phyloP scores from a whole-genome alignment of 768 basidiomycete genomes.

The Boletellus ananas region DNA sequence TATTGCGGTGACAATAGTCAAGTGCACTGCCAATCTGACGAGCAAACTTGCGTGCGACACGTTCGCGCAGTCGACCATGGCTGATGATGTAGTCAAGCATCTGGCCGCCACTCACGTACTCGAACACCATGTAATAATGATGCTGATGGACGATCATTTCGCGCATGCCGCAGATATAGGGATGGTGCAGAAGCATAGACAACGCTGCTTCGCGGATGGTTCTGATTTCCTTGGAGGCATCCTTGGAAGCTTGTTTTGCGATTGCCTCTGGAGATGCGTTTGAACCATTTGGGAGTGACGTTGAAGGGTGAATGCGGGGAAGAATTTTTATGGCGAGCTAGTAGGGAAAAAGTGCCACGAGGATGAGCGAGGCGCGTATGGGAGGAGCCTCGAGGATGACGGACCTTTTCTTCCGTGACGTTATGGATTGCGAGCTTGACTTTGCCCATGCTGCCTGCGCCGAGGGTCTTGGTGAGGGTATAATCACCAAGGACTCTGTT shows the following conservation, averaged over 20 bases:
- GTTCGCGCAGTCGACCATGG: conserved; percentile 91
- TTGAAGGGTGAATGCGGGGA: conserved; percentile 71
- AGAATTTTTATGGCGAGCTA: conserved; percentile 99
- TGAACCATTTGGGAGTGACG: conserved; percentile 46
- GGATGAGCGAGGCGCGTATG: conserved; percentile 8
- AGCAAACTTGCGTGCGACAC: conserved; percentile 96
- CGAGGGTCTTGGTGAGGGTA: conserved; percentile 93
- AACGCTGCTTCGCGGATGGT: conserved; percentile 95
- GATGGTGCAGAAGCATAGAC: conserved; percentile 94
- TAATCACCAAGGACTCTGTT: conserved; percentile 85
- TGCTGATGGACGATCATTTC: conserved; percentile 97
- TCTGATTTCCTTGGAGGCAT: conserved; percentile 93
- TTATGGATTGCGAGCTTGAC: conserved; percentile 94
- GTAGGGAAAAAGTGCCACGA: background rate
- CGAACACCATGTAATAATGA: conserved; percentile 99
- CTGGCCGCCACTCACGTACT: conserved; percentile 98
- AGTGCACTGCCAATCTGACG: conserved; percentile 95
- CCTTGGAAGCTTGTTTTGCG: conserved; percentile 80
- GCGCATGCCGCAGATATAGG: conserved; percentile 99
- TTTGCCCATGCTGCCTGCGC: conserved; percentile 98
- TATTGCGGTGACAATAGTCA: conserved; percentile 96
- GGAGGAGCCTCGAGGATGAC: conserved; percentile 20
- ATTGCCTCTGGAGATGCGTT: conserved; percentile 49
- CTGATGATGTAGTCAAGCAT: conserved; percentile 99
- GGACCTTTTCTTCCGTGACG: conserved; percentile 86